These are phyloP conservation scores for Blakeslea trispora DNA, from an alignment of 371 early-diverging fungal genomes.

Conservation along the genomic window DNA sequence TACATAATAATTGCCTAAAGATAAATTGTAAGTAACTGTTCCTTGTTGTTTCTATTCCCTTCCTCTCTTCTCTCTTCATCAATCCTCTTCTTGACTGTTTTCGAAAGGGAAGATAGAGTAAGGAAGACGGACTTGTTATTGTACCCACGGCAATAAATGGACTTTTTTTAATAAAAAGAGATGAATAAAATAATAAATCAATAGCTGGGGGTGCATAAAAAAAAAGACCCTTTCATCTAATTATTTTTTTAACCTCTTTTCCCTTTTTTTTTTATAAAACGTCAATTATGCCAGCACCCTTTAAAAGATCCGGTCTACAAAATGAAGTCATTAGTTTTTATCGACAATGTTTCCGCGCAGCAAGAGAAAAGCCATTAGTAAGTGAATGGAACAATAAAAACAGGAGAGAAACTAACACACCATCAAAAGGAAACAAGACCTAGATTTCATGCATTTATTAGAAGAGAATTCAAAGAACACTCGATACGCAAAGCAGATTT, in stretches of 20 bases:
- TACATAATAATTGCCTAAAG: too few species aligned
- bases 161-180: too few species aligned
- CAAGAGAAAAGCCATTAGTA: slow-evolving; percentile 58
- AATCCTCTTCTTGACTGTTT: too few species aligned
- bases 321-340: slow-evolving; percentile 60
- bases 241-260: background rate
- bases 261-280: background rate
- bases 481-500: slow-evolving; percentile 60
- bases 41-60: too few species aligned
- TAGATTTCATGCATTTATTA: slow-evolving; percentile 61
- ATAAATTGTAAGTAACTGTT: too few species aligned
- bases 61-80: too few species aligned
- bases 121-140: too few species aligned
- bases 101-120: too few species aligned
- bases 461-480: slow-evolving; percentile 60
- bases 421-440: slow-evolving; percentile 49
- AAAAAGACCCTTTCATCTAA: background rate
- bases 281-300: slow-evolving; percentile 30
- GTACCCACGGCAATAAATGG: too few species aligned
- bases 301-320: slow-evolving; percentile 63
- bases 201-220: too few species aligned
- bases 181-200: too few species aligned
- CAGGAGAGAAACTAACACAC: background rate
- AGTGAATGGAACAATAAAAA: too few species aligned
- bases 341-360: slow-evolving; percentile 61